Percentiles rank a stretch among this genome's conserved stretches.
phyloP scores from a whole-genome alignment of 108 stramenopile genomes.

The Nitzschia inconspicua region DNA sequence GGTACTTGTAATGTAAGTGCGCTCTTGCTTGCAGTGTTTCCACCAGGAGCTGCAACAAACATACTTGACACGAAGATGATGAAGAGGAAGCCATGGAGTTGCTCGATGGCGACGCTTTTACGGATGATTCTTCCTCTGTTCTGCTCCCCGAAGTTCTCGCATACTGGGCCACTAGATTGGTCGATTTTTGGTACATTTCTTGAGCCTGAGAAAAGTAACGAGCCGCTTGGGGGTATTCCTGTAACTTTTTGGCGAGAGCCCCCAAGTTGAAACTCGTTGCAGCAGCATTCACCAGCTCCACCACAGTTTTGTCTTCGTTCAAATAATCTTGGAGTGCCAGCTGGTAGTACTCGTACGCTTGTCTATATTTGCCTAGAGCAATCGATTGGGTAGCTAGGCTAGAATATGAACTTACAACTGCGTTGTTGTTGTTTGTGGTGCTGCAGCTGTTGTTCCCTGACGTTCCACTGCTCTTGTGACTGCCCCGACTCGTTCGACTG shows the following conservation, averaged over 20 bases:
- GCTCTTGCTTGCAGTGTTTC: constrained; percentile 42
- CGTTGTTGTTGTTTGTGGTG: background rate
- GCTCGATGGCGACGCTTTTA: background rate
- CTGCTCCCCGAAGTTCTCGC: background rate
- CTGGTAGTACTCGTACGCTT: constrained; percentile 25
- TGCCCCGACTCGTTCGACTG: background rate
- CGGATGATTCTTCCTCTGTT: background rate
- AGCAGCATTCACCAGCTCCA: constrained; percentile 35
- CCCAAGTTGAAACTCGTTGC: constrained; percentile 38
- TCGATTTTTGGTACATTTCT: constrained; percentile 11
- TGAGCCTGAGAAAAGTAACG: constrained; percentile 28
- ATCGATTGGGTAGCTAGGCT: constrained; percentile 24
- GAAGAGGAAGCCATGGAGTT: background rate
- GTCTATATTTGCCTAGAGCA: constrained; percentile 18
- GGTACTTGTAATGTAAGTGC: constrained; percentile 35
- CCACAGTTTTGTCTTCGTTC: constrained; percentile 16
- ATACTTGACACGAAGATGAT: constrained; percentile 13
- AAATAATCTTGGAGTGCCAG: constrained; percentile 23
- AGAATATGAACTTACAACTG: constrained; percentile 17
- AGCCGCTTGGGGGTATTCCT: constrained; percentile 17
- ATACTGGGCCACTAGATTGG: background rate
- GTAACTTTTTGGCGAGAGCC: constrained; percentile 33
- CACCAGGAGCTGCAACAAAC: constrained; percentile 28
- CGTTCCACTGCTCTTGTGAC: background rate
- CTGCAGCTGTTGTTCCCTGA: background rate